Evolutionary conservation across 1,284 basidiomycete genomes (phyloP), one percentile per base, ranked within the genome.

Genomic region (Cryptococcus sp.): DNA sequence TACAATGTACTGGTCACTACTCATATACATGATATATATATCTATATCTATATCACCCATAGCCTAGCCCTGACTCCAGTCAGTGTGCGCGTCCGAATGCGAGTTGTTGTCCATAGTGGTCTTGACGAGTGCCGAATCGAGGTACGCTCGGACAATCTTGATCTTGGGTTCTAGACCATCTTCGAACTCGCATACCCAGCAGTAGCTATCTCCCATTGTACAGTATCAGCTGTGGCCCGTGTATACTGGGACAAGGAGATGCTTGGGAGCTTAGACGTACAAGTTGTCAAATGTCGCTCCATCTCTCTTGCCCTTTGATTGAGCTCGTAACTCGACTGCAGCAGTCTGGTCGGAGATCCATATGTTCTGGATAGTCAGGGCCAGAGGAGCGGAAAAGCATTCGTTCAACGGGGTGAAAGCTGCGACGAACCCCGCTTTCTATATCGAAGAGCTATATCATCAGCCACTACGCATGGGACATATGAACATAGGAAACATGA

Each of bases 101-200:
- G 8, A 35, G 48, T 49, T 48, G 19, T 38, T 41, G 13, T 52
- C 39, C 20, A 52, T 52, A 11, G 41, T 52, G 7, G 38, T 19
- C 40, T 52, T 43, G 20, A 38, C 51, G 10, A 41, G 22, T 8
- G 51, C 51, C 20, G 51, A 52, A 43, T 52, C 51, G 16, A 52
- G 40, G 23, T 52, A 52, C 25, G 38, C n/a, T 41, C 51, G 6
- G 17, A 52, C 38, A 7, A 20, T 7, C 16, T 41, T 43, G 51
- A 52, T 52, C 25, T 52, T 52, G 20, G 51, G 38, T 42, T 52
- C 51, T 22, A 41, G 19, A 19, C 40, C 42, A 10, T 45, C 27
- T 40, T 52, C 51, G 16, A 42, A 22, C 23, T 52, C 51, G 27
- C 38, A 41, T n/a, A 52, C 51, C 51, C 51, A 52, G 27, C 51